A percentile compares a stretch with the other conserved stretches of the same genome.
Conservation (phyloP, 2,329 filamentous ascomycete species). For the Colletotrichum chlorophyti region DNA sequence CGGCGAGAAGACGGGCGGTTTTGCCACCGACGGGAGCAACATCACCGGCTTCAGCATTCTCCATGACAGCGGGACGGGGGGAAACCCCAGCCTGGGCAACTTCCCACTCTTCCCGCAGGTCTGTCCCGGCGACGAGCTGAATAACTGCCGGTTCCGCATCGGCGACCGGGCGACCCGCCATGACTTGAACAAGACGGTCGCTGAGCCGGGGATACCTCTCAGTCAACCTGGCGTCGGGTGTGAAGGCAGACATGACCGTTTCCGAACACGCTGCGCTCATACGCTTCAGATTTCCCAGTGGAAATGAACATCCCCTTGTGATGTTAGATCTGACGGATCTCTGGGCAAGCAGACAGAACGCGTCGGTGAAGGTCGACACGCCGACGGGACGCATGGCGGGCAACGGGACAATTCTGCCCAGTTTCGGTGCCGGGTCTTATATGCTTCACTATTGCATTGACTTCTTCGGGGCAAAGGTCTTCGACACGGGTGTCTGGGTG, state of each 20-base stretch:
- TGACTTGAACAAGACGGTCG: slow-evolving; percentile 48
- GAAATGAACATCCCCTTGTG: slow-evolving; percentile 53
- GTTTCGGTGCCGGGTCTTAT: slow-evolving; percentile 67
- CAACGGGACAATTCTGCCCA: slow-evolving; percentile 64
- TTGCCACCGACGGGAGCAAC: slow-evolving; percentile 52
- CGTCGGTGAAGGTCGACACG: slow-evolving; percentile 57
- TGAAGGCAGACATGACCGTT: slow-evolving; percentile 65
- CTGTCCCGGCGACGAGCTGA: slow-evolving; percentile 54
- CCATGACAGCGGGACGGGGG: slow-evolving; percentile 47
- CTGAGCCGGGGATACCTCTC: slow-evolving; percentile 64
- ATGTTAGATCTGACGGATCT: slow-evolving; percentile 68
- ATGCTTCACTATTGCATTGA: slow-evolving; percentile 66
- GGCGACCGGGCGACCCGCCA: slow-evolving; percentile 49
- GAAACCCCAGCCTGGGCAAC: slow-evolving; percentile 46
- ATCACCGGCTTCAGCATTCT: slow-evolving; percentile 58
- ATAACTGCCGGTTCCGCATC: slow-evolving; percentile 62
- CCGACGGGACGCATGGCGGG: slow-evolving; percentile 61
- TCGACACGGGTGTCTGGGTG: slow-evolving; percentile 46
- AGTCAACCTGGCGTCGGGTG: slow-evolving; percentile 58
- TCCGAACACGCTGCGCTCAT: slow-evolving; percentile 69
- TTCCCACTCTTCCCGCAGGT: slow-evolving; percentile 53
- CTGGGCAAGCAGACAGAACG: slow-evolving; percentile 44
- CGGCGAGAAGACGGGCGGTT: slow-evolving; percentile 51
- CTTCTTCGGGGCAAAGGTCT: slow-evolving; percentile 52
- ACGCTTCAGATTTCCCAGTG: slow-evolving; percentile 60